Evolutionary conservation across 2,329 filamentous ascomycete species (phyloP), one percentile per base, ranked within the genome.

Genomic region (Sclerotiophoma versabilis): DNA sequence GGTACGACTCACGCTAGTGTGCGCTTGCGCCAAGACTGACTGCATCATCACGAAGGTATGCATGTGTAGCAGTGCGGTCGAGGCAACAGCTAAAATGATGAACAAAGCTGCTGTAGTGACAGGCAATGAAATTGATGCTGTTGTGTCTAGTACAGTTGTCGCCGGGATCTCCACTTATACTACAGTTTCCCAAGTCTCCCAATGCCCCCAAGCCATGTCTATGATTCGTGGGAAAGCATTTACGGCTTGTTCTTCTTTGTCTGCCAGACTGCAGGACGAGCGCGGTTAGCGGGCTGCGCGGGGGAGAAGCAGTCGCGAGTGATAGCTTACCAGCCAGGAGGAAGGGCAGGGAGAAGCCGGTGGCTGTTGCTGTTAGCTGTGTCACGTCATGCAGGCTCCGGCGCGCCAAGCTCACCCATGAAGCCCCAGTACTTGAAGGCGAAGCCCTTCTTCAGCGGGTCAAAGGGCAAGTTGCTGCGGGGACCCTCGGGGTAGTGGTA

Each of bases 401-500:
- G 32, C 19, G 45, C 36, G 26, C 79, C 82, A 59, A 63, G 58
- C 71, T 67, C 75, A 90, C 88, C 77, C 84, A 88, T 88, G 82
- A 90, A 95, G 61, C 76, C 75, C 89, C 92, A 96, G 87, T 90
- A 99, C 80, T 88, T 84, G 68, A 91, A 60, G 65, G 82, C 85
- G 77, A 99, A 99, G 81, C 84, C 90, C 81, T 87, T 91, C 76
- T 88, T 93, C 81, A 91, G 84, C 66, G 95, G 90, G 85, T 99
- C 96, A 87, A 99, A 99, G 66, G 95, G 95, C 65, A 99, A 81
- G 86, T 97, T 98, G 83, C 85, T 88, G 80, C 92, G 90, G 74
- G 93, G 91, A 64, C 93, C 95, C 83, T 98, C 93, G 70, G 93
- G 89, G 84, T 99, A 99, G 85, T 99, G 95, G 88, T 96, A 97